A percentile compares a stretch with the other conserved stretches of the same genome.
Conservation (phyloP, 2,329 filamentous ascomycete species). For the Hymenoscyphus fraxineus region DNA sequence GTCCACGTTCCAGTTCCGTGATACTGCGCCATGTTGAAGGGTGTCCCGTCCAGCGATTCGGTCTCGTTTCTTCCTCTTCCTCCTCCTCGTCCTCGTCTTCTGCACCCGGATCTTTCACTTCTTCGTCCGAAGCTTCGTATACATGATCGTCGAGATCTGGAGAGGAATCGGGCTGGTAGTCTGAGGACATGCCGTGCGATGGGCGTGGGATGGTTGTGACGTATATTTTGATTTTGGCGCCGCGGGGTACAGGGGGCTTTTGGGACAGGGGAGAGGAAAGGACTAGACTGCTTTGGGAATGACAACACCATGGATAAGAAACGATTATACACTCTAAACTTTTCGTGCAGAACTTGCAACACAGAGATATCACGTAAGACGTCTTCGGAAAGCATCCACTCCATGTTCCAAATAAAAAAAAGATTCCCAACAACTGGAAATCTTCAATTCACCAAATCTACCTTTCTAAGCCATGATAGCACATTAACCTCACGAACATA, state of each 20-base stretch:
- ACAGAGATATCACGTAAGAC: too few relatives aligned
- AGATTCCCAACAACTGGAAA: too few relatives aligned
- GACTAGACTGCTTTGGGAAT: neutral
- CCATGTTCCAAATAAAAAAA: too few relatives aligned
- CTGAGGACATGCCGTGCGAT: neutral
- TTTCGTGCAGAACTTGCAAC: neutral
- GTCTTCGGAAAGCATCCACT: too few relatives aligned
- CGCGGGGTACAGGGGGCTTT: neutral
- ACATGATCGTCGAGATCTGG: neutral
- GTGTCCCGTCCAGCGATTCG: slow-evolving; percentile 70
- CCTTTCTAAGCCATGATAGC: too few relatives aligned
- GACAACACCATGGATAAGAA: neutral
- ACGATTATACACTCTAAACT: neutral
- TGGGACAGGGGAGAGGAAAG: neutral
- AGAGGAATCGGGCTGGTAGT: neutral
- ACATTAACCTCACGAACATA: too few relatives aligned
- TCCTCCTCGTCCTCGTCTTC: slow-evolving; percentile 15
- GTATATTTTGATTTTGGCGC: neutral
- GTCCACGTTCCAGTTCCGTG: slow-evolving; percentile 59
- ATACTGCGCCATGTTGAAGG: slow-evolving; percentile 62
- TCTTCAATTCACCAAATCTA: too few relatives aligned
- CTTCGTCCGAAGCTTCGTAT: neutral
- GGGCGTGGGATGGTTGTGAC: neutral
- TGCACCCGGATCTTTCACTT: neutral
- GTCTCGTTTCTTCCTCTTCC: slow-evolving; percentile 40